Percentiles rank a stretch among this genome's conserved stretches.
Evolutionary conservation across 805 yeast species (phyloP).

Genomic region (Saccharomycopsis babjevae): DNA sequence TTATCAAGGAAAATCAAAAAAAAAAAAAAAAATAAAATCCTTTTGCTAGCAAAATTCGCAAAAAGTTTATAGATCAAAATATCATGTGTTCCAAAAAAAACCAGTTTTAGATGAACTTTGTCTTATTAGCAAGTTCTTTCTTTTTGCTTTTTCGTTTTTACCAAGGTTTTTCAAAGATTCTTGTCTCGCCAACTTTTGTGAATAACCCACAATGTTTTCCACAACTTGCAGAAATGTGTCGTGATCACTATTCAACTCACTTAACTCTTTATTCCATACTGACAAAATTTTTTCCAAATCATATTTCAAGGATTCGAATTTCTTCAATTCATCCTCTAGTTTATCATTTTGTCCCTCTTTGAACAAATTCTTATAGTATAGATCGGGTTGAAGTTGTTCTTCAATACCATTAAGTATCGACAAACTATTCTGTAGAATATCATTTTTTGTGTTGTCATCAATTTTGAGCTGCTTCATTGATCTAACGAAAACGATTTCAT

Average conservation of each 20-base stretch:
- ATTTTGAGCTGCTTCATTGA: neutral
- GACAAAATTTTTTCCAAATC: slow-evolving; percentile 31
- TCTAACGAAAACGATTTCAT: neutral
- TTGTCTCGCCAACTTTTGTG: slow-evolving; percentile 63
- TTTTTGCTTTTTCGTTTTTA: slow-evolving; percentile 25
- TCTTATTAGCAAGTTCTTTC: slow-evolving; percentile 2
- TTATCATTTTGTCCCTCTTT: slow-evolving; percentile 28
- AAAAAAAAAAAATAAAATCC: no score
- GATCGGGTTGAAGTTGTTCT: slow-evolving; percentile 16
- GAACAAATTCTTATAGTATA: slow-evolving; percentile 26
- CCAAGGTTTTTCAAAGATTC: slow-evolving; percentile 27
- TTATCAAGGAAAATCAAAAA: no score
- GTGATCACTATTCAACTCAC: slow-evolving; percentile 50
- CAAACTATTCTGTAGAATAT: slow-evolving; percentile 22
- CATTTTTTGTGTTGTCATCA: slow-evolving; percentile 23
- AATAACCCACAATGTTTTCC: slow-evolving; percentile 82
- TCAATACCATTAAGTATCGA: slow-evolving; percentile 18
- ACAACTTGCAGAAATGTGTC: slow-evolving; percentile 77
- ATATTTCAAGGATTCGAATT: slow-evolving; percentile 27
- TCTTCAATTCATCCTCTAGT: slow-evolving; percentile 29
- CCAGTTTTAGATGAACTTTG: slow-evolving; percentile 10
- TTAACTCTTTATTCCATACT: slow-evolving; percentile 43
- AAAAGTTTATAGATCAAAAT: neutral
- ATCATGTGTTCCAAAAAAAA: slow-evolving; percentile 13
- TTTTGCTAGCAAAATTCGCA: no score